Evolutionary conservation across 1,139 yeast species (phyloP).

Genomic region (Ogataea hybrid): DNA sequence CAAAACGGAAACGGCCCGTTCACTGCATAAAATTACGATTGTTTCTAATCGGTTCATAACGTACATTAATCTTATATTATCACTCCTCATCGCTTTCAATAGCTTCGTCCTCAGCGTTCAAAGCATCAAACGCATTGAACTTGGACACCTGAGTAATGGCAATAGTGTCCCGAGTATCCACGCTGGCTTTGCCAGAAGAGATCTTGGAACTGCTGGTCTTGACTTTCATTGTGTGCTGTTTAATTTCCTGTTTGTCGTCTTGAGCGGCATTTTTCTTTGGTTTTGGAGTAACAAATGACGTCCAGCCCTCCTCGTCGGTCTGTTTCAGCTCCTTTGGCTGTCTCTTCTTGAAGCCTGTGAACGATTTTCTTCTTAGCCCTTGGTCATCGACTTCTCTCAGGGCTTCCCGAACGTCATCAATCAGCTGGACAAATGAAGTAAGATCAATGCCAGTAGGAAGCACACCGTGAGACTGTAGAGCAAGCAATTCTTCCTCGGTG

Average conservation of each 20-base stretch:
- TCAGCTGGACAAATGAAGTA: conserved; percentile 60
- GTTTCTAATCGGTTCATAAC: conserved; percentile 8
- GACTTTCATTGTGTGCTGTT: conserved; percentile 47
- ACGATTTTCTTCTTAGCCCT: conserved; percentile 31
- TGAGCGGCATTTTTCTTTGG: conserved; percentile 34
- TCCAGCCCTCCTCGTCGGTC: conserved; percentile 80
- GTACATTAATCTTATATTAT: conserved; percentile 11
- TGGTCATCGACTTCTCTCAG: conserved; percentile 28
- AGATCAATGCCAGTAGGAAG: conserved; percentile 62
- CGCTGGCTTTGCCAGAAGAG: conserved; percentile 65
- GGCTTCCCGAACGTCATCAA: conserved; percentile 54
- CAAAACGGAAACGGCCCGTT: conserved; percentile 4
- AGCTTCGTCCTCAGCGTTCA: conserved; percentile 55
- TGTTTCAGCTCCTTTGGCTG: conserved; percentile 49
- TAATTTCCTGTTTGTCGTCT: conserved; percentile 45
- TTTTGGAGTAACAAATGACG: conserved; percentile 47
- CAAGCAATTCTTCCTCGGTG: conserved; percentile 67
- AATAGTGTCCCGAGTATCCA: conserved; percentile 65
- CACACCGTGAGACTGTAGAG: conserved; percentile 53
- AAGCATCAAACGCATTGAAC: conserved; percentile 79
- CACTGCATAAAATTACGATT: conserved; percentile 1
- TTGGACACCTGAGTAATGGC: conserved; percentile 63
- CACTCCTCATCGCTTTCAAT: conserved; percentile 18
- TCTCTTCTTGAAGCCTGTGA: conserved; percentile 52
- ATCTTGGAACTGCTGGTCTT: conserved; percentile 74